phyloP scores from a whole-genome alignment of 805 yeast genomes.

The Hanseniaspora jakobsenii region DNA sequence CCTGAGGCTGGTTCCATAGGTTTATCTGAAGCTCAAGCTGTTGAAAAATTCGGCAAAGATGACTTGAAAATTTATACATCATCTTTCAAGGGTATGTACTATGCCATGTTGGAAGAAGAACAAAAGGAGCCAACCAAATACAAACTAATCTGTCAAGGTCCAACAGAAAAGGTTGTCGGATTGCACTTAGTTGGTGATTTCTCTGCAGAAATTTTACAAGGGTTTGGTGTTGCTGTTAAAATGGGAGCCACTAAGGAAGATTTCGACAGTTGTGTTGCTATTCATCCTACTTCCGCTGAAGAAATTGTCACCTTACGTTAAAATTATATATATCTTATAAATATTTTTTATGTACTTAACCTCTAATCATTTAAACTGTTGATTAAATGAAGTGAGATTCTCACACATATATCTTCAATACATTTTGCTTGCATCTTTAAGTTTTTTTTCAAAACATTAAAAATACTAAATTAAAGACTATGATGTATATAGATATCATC shows the following conservation, averaged over 20 bases:
- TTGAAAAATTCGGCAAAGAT: conserved; percentile 63
- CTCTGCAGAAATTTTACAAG: conserved; percentile 88
- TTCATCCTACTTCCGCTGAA: conserved; percentile 97
- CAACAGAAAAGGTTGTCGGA: conserved; percentile 88
- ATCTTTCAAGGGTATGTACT: conserved; percentile 82
- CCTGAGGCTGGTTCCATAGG: conserved; percentile 97
- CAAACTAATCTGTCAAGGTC: conserved; percentile 66
- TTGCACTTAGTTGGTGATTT: conserved; percentile 85
- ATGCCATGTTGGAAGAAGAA: conserved; percentile 55
- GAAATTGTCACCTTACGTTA: conserved; percentile 68
- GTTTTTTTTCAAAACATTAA: too few relatives aligned
- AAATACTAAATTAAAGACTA: too few relatives aligned
- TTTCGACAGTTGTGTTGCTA: conserved; percentile 92
- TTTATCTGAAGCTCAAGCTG: conserved; percentile 65
- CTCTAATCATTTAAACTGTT: too few relatives aligned
- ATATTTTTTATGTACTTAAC: too few relatives aligned
- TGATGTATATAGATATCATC: too few relatives aligned
- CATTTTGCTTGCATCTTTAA: too few relatives aligned
- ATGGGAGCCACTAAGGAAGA: conserved; percentile 98
- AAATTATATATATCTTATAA: too few relatives aligned
- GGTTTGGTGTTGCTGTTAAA: conserved; percentile 94
- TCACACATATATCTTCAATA: too few relatives aligned
- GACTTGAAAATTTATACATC: conserved; percentile 72
- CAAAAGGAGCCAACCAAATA: conserved; percentile 78
- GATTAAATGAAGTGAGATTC: too few relatives aligned